These are phyloP conservation scores for Fraxinus albicans DNA, from an alignment of 305 asterid species.

Conservation along the genomic window DNA sequence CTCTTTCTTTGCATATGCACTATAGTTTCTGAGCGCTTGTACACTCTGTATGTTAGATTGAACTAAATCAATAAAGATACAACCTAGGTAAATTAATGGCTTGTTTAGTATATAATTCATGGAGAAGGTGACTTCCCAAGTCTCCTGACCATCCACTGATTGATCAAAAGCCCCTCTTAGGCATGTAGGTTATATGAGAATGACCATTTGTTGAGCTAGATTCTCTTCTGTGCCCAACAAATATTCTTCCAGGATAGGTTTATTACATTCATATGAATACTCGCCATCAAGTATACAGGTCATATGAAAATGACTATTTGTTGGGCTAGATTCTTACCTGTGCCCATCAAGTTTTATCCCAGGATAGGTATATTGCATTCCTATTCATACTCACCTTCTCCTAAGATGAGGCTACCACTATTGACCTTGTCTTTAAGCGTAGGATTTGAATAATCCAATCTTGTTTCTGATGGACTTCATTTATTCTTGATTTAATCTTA, in stretches of 20 bases:
- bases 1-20: neutral
- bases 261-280: neutral
- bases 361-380: neutral
- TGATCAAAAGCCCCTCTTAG: neutral
- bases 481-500: neutral
- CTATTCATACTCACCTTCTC: neutral
- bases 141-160: neutral
- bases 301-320: neutral
- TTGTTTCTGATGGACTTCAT: neutral
- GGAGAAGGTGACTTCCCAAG: neutral
- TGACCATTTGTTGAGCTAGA: neutral
- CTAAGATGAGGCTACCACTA: neutral
- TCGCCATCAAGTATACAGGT: neutral
- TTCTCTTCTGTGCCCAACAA: neutral
- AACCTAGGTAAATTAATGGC: neutral
- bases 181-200: neutral
- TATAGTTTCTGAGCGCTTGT: neutral
- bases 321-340: neutral
- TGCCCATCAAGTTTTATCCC: neutral
- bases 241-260: neutral
- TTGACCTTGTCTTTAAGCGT: neutral
- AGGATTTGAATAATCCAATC: neutral
- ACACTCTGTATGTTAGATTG: neutral
- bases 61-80: constrained; percentile 17
- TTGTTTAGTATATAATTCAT: neutral